Evolutionary conservation across 257 asterid species (phyloP).

Genomic region (Paraleonurus japonicus): DNA sequence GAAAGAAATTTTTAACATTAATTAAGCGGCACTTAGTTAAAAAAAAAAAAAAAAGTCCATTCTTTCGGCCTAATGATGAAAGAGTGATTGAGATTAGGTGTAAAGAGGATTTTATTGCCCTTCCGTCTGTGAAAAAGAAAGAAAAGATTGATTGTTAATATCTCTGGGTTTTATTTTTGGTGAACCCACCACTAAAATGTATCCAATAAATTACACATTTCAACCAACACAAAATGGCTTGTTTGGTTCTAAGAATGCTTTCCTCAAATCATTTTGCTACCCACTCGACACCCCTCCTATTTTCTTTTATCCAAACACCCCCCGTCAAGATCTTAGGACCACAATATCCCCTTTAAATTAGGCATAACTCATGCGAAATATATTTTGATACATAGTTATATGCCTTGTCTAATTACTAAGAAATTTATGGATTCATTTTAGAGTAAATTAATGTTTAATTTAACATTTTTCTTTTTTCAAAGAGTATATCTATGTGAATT

Average conservation of each 20-base stretch:
- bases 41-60: constrained; percentile 30
- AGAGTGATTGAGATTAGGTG: constrained; percentile 37
- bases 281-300: constrained; percentile 15
- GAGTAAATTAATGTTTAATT: no score
- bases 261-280: constrained; percentile 37
- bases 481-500: no score
- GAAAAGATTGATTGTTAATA: constrained; percentile 8
- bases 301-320: background rate
- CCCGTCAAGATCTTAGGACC: constrained; percentile 3
- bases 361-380: background rate
- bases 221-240: constrained; percentile 13
- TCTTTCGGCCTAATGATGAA: constrained; percentile 32
- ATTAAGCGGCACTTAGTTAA: constrained; percentile 12
- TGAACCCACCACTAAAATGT: constrained; percentile 29
- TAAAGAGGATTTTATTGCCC: constrained; percentile 18
- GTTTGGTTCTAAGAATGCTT: constrained; percentile 21
- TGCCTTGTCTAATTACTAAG: background rate
- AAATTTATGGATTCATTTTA: background rate
- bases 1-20: background rate
- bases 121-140: background rate
- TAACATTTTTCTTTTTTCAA: no score
- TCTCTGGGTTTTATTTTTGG: constrained; percentile 33
- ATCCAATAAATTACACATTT: constrained; percentile 23
- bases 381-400: background rate
- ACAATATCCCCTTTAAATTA: constrained; percentile 4